These are phyloP conservation scores for Neodidymelliopsis sp. DNA, from an alignment of 2,329 filamentous ascomycete genomes.

Conservation along the genomic window DNA sequence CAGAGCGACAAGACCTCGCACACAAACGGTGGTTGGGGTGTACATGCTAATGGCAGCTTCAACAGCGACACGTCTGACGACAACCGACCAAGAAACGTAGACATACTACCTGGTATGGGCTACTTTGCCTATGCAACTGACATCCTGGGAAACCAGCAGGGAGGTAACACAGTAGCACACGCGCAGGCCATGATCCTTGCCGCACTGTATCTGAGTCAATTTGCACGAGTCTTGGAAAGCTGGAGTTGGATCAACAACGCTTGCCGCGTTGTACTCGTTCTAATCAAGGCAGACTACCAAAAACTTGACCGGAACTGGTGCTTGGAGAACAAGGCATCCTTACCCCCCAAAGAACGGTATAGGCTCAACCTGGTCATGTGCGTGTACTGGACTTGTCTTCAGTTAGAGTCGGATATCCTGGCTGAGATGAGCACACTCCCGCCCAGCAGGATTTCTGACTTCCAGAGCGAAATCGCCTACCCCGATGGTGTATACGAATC, in stretches of 20 bases:
- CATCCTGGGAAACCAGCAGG: slow-evolving; percentile 82
- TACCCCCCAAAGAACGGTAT: slow-evolving; percentile 38
- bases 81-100: slow-evolving; percentile 68
- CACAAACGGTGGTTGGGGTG: slow-evolving; percentile 31
- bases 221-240: slow-evolving; percentile 87
- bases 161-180: slow-evolving; percentile 80
- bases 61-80: slow-evolving; percentile 36
- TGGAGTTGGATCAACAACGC: slow-evolving; percentile 73
- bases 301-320: slow-evolving; percentile 37
- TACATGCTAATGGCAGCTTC: slow-evolving; percentile 46
- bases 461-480: slow-evolving; percentile 69
- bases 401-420: slow-evolving; percentile 91
- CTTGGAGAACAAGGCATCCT: slow-evolving; percentile 20
- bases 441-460: slow-evolving; percentile 65
- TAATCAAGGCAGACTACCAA: slow-evolving; percentile 69
- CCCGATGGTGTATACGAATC: slow-evolving; percentile 65
- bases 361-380: slow-evolving; percentile 58
- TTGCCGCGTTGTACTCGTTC: slow-evolving; percentile 69
- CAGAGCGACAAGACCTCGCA: slow-evolving; percentile 56
- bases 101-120: slow-evolving; percentile 85
- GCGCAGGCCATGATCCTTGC: slow-evolving; percentile 86
- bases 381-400: slow-evolving; percentile 92
- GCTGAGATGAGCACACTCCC: slow-evolving; percentile 77
- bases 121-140: slow-evolving; percentile 89
- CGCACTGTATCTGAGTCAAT: slow-evolving; percentile 86